phyloP scores from a whole-genome alignment of 768 basidiomycete species.

The Tephrocybe sp. region DNA sequence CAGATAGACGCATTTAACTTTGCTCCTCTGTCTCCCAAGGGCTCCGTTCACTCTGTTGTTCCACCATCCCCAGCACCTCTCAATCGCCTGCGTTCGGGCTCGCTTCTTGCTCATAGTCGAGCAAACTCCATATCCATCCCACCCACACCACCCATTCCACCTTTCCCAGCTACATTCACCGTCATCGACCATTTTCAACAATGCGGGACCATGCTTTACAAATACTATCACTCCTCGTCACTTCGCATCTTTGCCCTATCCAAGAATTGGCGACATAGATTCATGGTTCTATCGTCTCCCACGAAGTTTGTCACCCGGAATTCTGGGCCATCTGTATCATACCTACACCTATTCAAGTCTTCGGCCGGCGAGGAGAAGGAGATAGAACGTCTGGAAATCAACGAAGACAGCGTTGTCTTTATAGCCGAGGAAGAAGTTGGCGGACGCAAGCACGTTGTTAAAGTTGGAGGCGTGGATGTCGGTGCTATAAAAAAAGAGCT shows the following conservation, averaged over 20 bases:
- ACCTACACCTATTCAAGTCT: slow-evolving; percentile 77
- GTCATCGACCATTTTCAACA: slow-evolving; percentile 54
- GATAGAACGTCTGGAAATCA: slow-evolving; percentile 73
- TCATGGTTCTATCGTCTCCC: slow-evolving; percentile 58
- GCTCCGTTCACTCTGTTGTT: slow-evolving; percentile 33
- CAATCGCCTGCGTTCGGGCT: slow-evolving; percentile 38
- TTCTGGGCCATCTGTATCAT: slow-evolving; percentile 44
- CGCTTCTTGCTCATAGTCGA: slow-evolving; percentile 36
- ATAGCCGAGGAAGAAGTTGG: slow-evolving; percentile 61
- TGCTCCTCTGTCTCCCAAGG: slow-evolving; percentile 25
- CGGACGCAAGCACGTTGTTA: slow-evolving; percentile 55
- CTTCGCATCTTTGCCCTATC: slow-evolving; percentile 72
- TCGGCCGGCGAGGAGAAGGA: slow-evolving; percentile 60
- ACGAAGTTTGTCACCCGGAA: slow-evolving; percentile 34
- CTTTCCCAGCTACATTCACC: slow-evolving; percentile 61
- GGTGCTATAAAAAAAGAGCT: slow-evolving; percentile 46
- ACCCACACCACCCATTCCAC: slow-evolving; percentile 54
- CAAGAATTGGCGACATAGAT: slow-evolving; percentile 70
- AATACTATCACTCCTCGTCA: slow-evolving; percentile 67
- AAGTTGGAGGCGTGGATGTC: slow-evolving; percentile 65
- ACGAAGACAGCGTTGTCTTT: slow-evolving; percentile 74
- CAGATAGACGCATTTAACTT: slow-evolving; percentile 5
- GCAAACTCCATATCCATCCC: slow-evolving; percentile 34
- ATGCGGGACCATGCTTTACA: slow-evolving; percentile 56
- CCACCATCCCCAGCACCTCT: slow-evolving; percentile 22